phyloP scores from a whole-genome alignment of 176 grass and related monocot species.

The Rhynchospora breviuscula region DNA sequence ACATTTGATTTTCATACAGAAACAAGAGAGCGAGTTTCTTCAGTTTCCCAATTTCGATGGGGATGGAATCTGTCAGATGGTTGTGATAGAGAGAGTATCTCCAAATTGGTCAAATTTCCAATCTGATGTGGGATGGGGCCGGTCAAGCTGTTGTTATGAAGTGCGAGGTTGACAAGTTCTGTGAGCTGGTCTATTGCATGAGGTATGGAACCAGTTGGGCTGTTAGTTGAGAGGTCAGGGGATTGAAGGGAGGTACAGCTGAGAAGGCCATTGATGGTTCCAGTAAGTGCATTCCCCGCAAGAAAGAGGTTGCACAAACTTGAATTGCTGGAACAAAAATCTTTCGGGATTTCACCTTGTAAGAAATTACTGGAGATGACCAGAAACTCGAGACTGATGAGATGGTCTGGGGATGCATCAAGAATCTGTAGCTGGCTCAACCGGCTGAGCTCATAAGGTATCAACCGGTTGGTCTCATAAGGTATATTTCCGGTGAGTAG shows the following conservation, averaged over 20 bases:
- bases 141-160: constrained; percentile 88
- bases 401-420: constrained; percentile 44
- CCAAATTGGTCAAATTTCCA: constrained; percentile 61
- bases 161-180: constrained; percentile 53
- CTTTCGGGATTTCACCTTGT: constrained; percentile 42
- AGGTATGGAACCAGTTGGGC: constrained; percentile 46
- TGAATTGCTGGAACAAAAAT: constrained; percentile 39
- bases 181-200: constrained; percentile 42
- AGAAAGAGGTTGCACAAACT: constrained; percentile 61
- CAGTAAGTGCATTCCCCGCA: constrained; percentile 48
- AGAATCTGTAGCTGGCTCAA: constrained; percentile 54
- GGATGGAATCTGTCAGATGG: constrained; percentile 51
- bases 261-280: constrained; percentile 42
- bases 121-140: constrained; percentile 47
- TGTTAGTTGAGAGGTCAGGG: constrained; percentile 69
- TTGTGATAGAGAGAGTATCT: constrained; percentile 91
- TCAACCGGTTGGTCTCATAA: constrained; percentile 51
- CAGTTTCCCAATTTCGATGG: constrained; percentile 56
- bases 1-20: constrained; percentile 95
- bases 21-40: constrained; percentile 49
- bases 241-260: constrained; percentile 39
- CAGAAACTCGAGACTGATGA: constrained; percentile 58
- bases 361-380: constrained; percentile 56
- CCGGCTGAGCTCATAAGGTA: constrained; percentile 57
- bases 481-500: constrained; percentile 50